Conservation (phyloP, 2,329 filamentous ascomycete species). For the Fusarium goolgardi region DNA sequence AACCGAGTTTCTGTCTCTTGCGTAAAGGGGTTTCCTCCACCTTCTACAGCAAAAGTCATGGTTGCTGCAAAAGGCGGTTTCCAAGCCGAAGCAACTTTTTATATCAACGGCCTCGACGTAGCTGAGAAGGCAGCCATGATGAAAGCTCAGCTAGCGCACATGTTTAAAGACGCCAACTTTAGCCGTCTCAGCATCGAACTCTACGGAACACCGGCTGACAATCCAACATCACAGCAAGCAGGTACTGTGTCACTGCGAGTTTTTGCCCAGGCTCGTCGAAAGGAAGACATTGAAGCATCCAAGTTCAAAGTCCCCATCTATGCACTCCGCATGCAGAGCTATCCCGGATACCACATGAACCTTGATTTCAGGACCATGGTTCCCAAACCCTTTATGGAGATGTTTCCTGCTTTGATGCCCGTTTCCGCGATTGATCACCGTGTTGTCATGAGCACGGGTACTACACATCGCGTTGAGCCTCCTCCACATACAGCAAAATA, state of each 20-base stretch:
- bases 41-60: constrained; percentile 52
- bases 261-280: constrained; percentile 58
- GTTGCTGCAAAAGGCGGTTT: constrained; percentile 58
- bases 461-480: constrained; percentile 31
- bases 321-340: constrained; percentile 56
- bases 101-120: constrained; percentile 58
- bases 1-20: constrained; percentile 51
- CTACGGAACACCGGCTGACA: constrained; percentile 54
- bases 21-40: constrained; percentile 47
- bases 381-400: constrained; percentile 58
- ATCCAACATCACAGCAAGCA: constrained; percentile 58
- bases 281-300: constrained; percentile 50
- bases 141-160: constrained; percentile 53
- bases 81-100: constrained; percentile 59
- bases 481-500: constrained; percentile 42
- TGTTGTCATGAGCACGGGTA: constrained; percentile 44
- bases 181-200: constrained; percentile 51
- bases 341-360: constrained; percentile 58
- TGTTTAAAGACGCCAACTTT: constrained; percentile 52
- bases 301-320: constrained; percentile 56
- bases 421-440: constrained; percentile 47
- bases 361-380: constrained; percentile 58
- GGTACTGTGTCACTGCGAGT: constrained; percentile 62
- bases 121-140: constrained; percentile 57
- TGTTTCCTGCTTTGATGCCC: constrained; percentile 54